phyloP scores from a whole-genome alignment of 768 basidiomycete genomes.

The Mycena filopes region DNA sequence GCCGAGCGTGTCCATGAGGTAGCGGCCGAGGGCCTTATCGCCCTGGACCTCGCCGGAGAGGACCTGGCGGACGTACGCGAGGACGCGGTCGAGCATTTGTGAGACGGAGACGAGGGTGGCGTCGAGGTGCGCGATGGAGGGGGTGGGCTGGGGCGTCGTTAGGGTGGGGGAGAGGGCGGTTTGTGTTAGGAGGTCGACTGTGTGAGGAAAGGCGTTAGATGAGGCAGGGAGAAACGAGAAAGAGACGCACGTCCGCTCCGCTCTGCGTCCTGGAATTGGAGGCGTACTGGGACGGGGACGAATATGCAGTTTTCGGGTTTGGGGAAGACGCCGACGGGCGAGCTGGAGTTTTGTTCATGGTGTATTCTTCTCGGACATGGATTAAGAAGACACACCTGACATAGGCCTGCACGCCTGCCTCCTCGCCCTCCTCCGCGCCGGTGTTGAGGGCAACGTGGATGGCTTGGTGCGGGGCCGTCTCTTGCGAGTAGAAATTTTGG shows the following conservation, averaged over 20 bases:
- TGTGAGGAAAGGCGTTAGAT: constrained; percentile 18
- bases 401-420: constrained; percentile 86
- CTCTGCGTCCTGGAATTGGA: constrained; percentile 86
- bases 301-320: constrained; percentile 97
- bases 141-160: constrained; percentile 62
- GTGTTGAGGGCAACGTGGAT: constrained; percentile 94
- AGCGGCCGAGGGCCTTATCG: constrained; percentile 88
- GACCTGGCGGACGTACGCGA: constrained; percentile 85
- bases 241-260: constrained; percentile 80
- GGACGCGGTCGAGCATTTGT: constrained; percentile 85
- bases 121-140: constrained; percentile 83
- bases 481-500: constrained; percentile 97
- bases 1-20: constrained; percentile 88
- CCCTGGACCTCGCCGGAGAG: constrained; percentile 81
- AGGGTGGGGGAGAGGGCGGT: constrained; percentile 57
- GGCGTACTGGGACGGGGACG: constrained; percentile 88
- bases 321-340: constrained; percentile 87
- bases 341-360: constrained; percentile 54
- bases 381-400: constrained; percentile 67
- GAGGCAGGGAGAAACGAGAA: constrained; percentile 1
- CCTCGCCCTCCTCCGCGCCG: constrained; percentile 68
- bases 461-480: constrained; percentile 88
- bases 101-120: constrained; percentile 76
- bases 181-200: constrained; percentile 82
- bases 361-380: constrained; percentile 2